Conservation (phyloP, 1,284 basidiomycete genomes). For the Chondrostereum purpureum region DNA sequence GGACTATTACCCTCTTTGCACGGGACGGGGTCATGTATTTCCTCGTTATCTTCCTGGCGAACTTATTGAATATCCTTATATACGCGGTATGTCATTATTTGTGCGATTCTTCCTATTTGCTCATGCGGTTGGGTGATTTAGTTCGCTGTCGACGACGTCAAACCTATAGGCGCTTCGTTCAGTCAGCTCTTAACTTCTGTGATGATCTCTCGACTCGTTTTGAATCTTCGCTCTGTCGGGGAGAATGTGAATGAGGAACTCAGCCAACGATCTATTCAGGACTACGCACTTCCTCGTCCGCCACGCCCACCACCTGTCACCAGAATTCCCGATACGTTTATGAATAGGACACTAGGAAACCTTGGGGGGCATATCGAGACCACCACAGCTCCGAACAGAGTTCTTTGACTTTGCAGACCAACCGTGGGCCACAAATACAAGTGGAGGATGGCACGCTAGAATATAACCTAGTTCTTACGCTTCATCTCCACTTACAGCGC, state of each 20-base stretch:
- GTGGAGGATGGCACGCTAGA: too few relatives aligned
- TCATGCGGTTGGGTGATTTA: background rate
- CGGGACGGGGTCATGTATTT: slow-evolving; percentile 21
- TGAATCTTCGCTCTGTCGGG: slow-evolving; percentile 1
- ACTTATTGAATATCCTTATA: slow-evolving; percentile 19
- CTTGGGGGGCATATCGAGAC: background rate
- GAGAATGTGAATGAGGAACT: background rate
- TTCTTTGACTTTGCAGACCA: background rate
- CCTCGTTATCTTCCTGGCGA: slow-evolving; percentile 19
- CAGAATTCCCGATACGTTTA: background rate
- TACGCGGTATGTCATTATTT: slow-evolving; percentile 8
- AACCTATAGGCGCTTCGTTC: slow-evolving; percentile 21
- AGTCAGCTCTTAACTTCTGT: slow-evolving; percentile 19
- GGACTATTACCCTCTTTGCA: slow-evolving; percentile 18
- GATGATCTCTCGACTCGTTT: slow-evolving; percentile 17
- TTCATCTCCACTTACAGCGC: too few relatives aligned
- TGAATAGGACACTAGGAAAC: background rate
- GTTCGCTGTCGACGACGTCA: slow-evolving; percentile 14
- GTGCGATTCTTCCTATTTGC: background rate
- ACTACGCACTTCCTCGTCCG: background rate
- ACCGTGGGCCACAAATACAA: background rate
- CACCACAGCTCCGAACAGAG: too few relatives aligned
- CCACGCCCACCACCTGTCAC: background rate
- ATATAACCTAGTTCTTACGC: too few relatives aligned
- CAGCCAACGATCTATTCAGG: background rate